phyloP scores from a whole-genome alignment of 1,284 basidiomycete genomes.

The Ustilago curta region DNA sequence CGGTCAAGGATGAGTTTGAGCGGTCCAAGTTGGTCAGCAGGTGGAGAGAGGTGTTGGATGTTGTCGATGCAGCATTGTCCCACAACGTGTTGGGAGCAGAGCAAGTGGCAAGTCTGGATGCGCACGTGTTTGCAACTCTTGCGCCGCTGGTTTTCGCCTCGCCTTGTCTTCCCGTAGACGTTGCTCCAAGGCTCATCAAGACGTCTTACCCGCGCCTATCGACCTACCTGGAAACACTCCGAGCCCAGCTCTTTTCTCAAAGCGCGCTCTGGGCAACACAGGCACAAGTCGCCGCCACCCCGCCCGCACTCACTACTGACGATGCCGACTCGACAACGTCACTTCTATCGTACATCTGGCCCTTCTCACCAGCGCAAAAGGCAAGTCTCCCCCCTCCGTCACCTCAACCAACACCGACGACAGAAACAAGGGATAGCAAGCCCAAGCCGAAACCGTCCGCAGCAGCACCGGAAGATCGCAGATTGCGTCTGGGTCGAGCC shows the following conservation, averaged over 20 bases:
- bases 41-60: conserved; percentile 36
- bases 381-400: conserved; percentile 28
- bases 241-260: conserved; percentile 28
- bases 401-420: neutral
- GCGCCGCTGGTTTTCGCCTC: conserved; percentile 42
- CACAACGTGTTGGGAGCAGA: neutral
- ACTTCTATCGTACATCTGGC: conserved; percentile 32
- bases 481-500: conserved; percentile 46
- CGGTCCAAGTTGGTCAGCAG: conserved; percentile 31
- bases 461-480: conserved; percentile 23
- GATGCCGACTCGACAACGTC: neutral
- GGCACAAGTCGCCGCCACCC: conserved; percentile 8
- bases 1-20: conserved; percentile 41
- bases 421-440: neutral
- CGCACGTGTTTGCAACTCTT: conserved; percentile 50
- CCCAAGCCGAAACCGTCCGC: conserved; percentile 2
- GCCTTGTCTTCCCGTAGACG: conserved; percentile 34
- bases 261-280: conserved; percentile 10
- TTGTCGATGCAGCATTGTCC: conserved; percentile 25
- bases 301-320: conserved; percentile 1
- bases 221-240: conserved; percentile 21
- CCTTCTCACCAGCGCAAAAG: conserved; percentile 24
- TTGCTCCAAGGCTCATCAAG: conserved; percentile 31
- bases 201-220: conserved; percentile 35
- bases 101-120: conserved; percentile 40